Base-by-base conservation (phyloP, 129 eudicot genomes). In the Rutidosis leptorrhynchoides region DNA sequence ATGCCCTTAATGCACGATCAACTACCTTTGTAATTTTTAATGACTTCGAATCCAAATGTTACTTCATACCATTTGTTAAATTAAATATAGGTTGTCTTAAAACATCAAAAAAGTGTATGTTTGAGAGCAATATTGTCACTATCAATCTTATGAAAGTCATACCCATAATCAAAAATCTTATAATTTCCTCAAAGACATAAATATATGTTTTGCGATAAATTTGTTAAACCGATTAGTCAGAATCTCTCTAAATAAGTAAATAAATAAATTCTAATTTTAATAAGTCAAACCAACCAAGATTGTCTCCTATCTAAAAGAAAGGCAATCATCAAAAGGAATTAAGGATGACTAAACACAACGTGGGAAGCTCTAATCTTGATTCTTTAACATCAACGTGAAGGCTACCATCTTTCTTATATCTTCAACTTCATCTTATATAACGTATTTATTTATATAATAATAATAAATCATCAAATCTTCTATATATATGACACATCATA, bases 301-400 rank as follows among this genome's bases (percentile, higher is more conserved):
- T 74, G 48, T 62, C 42, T 60, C 43, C 56, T 15, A 54, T 54
- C 27, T 54, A 25, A 54, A 54, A 54, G 15, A 64, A 42, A 66
- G 60, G 26, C 45, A 51, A 68, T 75, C 58, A 75, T 62, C n/a
- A n/a, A n/a, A n/a, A n/a, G n/a, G n/a, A n/a, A n/a, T 48, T 33
- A 22, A 10, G 23, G 64, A 67, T 58, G 74, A 51, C 64, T 23
- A 74, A 69, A 70, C 35, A 74, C 86, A 78, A 82, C 87, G 87
- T 82, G 87, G 76, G 76, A 19, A 63, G 86, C 86, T 75, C 80
- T 78, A 69, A 70, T 73, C 27, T 27, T 3, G 16, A 67, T n/a
- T 60, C 52, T 60, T 59, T 30, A 33, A 42, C 63, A 70, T 37
- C 68, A 79, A 87, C 90, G 87, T 87, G 87, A 62, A 77, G 73